These are phyloP conservation scores for Phanerochaete sordida DNA, from an alignment of 768 basidiomycete genomes.

Conservation along the genomic window DNA sequence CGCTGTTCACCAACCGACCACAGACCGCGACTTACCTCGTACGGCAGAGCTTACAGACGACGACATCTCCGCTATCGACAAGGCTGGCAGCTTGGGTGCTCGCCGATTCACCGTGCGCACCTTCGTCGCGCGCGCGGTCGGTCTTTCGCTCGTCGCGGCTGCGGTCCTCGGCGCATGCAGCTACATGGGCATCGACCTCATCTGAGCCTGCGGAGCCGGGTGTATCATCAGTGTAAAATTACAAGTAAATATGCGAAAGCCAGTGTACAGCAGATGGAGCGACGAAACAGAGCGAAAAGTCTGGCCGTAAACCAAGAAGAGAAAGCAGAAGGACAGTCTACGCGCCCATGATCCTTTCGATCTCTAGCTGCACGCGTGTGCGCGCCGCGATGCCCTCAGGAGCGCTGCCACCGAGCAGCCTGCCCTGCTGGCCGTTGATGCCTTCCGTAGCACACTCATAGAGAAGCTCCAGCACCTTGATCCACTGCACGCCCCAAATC, in stretches of 20 bases:
- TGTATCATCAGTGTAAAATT: not conserved
- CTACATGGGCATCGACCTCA: conserved; percentile 19
- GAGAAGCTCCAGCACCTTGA: conserved; percentile 64
- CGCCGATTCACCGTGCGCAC: conserved; percentile 17
- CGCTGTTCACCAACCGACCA: not conserved
- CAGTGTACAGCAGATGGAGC: not conserved
- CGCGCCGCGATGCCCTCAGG: conserved; percentile 63
- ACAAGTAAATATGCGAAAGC: not conserved
- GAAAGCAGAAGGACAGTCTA: not conserved
- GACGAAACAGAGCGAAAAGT: not conserved
- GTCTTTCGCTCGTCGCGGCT: conserved; percentile 18
- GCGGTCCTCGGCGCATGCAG: conserved; percentile 19
- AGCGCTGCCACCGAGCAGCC: conserved; percentile 56
- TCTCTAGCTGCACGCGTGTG: conserved; percentile 57
- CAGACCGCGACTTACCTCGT: not conserved
- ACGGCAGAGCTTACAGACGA: conserved; percentile 43
- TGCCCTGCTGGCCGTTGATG: conserved; percentile 34
- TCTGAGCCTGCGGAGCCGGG: conserved; percentile 7
- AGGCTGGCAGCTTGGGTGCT: conserved; percentile 46
- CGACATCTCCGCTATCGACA: conserved; percentile 55
- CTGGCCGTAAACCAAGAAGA: not conserved
- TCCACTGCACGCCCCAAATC: conserved; percentile 78
- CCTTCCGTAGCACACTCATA: conserved; percentile 62
- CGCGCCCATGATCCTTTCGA: conserved; percentile 55
- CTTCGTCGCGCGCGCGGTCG: conserved; percentile 17